A percentile compares a stretch with the other conserved stretches of the same genome.
These are phyloP conservation scores for Dioscorea alata DNA, from an alignment of 106 monocot species.

Conservation along the genomic window DNA sequence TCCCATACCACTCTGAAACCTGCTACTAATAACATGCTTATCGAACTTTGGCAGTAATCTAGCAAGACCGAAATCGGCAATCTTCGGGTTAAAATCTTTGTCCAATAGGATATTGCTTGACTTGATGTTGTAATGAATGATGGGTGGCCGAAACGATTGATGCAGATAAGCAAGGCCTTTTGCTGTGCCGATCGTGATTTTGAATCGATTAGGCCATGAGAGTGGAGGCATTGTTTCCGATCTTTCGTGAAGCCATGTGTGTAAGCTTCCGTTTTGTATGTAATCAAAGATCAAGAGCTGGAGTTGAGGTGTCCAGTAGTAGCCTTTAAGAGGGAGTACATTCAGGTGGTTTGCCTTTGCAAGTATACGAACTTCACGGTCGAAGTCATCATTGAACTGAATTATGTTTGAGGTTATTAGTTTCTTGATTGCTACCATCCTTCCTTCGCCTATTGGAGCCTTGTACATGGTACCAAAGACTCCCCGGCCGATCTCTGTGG, in stretches of 20 bases:
- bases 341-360: constrained; percentile 81
- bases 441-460: constrained; percentile 37
- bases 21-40: constrained; percentile 31
- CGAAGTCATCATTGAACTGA: constrained; percentile 81
- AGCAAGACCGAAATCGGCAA: constrained; percentile 80
- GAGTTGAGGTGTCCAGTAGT: constrained; percentile 93
- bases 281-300: constrained; percentile 85
- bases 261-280: constrained; percentile 46
- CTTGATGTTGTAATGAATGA: constrained; percentile 87
- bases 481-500: constrained; percentile 72
- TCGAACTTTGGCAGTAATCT: constrained; percentile 57
- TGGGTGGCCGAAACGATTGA: constrained; percentile 64
- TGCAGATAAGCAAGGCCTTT: constrained; percentile 74
- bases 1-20: constrained; percentile 53
- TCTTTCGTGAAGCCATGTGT: constrained; percentile 39
- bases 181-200: constrained; percentile 60
- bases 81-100: constrained; percentile 28
- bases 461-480: constrained; percentile 68
- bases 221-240: constrained; percentile 13
- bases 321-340: constrained; percentile 67
- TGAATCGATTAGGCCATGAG: constrained; percentile 67
- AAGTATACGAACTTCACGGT: constrained; percentile 62
- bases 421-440: constrained; percentile 63
- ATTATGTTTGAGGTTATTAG: constrained; percentile 42
- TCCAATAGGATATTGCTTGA: constrained; percentile 81